Evolutionary conservation across 139 green algal genomes (phyloP), one percentile per base, ranked within the genome.

Genomic region (Chlorella sp.): DNA sequence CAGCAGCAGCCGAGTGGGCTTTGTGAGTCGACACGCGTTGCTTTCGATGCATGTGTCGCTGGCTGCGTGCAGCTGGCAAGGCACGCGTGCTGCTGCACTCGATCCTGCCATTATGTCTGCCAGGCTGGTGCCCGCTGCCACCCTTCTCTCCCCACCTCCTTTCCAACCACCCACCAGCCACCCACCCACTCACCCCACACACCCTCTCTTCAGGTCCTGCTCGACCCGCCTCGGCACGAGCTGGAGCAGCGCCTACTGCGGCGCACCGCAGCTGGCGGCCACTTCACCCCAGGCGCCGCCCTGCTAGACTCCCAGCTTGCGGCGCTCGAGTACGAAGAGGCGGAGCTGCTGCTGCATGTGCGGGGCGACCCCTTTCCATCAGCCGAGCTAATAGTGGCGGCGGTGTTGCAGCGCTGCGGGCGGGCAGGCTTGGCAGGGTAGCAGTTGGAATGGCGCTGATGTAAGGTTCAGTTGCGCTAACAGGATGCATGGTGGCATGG

Each of bases 261-360:
- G 48, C 75, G 87, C 26, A 3, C 44, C 26, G 76, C 76, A 16
- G 46, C 48, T 28, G 80, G 80, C 30, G 48, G 7, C 8, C 87
- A 91, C 62, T 91, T 89, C 76, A 91, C 89, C 81, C 85, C 87
- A 40, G 75, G 51, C 51, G 24, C 87, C 24, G 73, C 69, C 22
- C 76, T 89, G 34, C 69, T 91, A 19, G 81, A 85, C 41, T 89
- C 87, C 7, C 87, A 91, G 76, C 81, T 91, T 36, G 85, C 76
- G 6, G 51, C 83, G 7, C 48, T 90, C 56, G 74, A 88, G 60
- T 58, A 70, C 9, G 68, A 80, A 3, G 34, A 46, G 2, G 34
- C 22, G 3, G 81, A 85, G 51, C 68, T 85, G 65, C 51, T 43
- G 44, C 24, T 65, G 34, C 80, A 76, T 60, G 51, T 60, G 51